These are phyloP conservation scores for Grigorovia jiainica DNA, from an alignment of 805 yeast genomes.

Conservation along the genomic window DNA sequence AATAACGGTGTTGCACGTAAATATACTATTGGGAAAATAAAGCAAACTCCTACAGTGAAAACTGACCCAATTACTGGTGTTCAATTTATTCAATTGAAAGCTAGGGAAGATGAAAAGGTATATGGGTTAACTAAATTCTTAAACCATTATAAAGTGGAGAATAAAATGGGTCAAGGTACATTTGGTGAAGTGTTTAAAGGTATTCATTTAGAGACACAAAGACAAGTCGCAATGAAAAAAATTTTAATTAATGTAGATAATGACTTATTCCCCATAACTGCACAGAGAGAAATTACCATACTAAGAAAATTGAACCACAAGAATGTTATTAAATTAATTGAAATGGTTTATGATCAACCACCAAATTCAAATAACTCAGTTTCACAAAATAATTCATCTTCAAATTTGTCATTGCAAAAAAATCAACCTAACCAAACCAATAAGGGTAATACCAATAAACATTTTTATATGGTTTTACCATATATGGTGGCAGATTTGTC, in stretches of 20 bases:
- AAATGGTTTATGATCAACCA: constrained; percentile 55
- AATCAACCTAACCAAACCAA: neutral
- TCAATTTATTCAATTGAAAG: constrained; percentile 20
- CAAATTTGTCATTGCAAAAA: neutral
- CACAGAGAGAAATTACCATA: constrained; percentile 82
- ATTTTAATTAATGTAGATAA: constrained; percentile 44
- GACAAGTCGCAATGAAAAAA: constrained; percentile 81
- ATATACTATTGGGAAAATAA: constrained; percentile 29
- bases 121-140: constrained; percentile 27
- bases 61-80: constrained; percentile 20
- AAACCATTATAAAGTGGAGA: constrained; percentile 26
- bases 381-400: neutral
- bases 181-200: constrained; percentile 88
- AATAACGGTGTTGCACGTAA: constrained; percentile 7
- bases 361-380: constrained; percentile 15
- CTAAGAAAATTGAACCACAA: constrained; percentile 59
- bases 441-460: constrained; percentile 9
- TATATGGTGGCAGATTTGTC: constrained; percentile 89
- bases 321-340: constrained; percentile 69
- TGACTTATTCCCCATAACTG: constrained; percentile 82
- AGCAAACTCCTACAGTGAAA: constrained; percentile 25
- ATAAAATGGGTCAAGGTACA: constrained; percentile 72
- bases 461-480: constrained; percentile 81
- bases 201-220: constrained; percentile 33
- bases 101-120: constrained; percentile 19